Percentiles rank a stretch among this genome's conserved stretches.
phyloP scores from a whole-genome alignment of 2,329 filamentous ascomycete genomes.

The Hypocreales sp. region DNA sequence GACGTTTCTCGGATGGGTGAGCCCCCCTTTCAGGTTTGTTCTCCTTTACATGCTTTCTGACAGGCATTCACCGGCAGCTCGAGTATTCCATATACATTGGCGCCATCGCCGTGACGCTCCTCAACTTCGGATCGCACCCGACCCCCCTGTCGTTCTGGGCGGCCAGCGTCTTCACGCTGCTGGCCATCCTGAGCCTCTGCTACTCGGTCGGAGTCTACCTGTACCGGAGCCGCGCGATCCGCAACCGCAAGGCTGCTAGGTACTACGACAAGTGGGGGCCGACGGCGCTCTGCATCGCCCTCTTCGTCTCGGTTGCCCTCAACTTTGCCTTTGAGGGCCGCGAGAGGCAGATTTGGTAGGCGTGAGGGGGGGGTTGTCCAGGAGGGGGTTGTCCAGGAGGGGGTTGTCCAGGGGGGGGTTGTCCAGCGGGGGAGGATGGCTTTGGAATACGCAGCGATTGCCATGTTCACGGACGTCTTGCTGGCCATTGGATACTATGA shows the following conservation, averaged over 20 bases:
- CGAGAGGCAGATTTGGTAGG: constrained; percentile 37
- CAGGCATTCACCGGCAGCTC: constrained; percentile 35
- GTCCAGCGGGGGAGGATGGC: no score
- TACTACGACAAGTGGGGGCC: constrained; percentile 90
- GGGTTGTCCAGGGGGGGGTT: no score
- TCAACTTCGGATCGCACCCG: constrained; percentile 59
- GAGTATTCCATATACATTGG: constrained; percentile 94
- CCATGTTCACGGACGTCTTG: no score
- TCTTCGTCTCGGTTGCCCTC: constrained; percentile 59
- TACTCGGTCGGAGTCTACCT: constrained; percentile 79
- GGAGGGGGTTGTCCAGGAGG: no score
- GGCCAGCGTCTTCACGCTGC: constrained; percentile 63
- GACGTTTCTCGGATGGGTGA: constrained; percentile 86
- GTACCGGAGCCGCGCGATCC: constrained; percentile 76
- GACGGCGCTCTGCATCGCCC: constrained; percentile 53
- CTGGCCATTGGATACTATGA: background rate
- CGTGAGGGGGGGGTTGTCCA: no score
- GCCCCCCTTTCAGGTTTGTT: constrained; percentile 12
- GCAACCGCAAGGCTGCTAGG: constrained; percentile 65
- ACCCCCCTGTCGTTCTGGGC: constrained; percentile 47
- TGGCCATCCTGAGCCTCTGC: constrained; percentile 62
- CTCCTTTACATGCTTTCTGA: background rate
- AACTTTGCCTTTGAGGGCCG: constrained; percentile 72
- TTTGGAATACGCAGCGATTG: no score
- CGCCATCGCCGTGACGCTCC: constrained; percentile 66